Conservation (phyloP, 192 early-diverging fungal species). For the Coemansia sp. region DNA sequence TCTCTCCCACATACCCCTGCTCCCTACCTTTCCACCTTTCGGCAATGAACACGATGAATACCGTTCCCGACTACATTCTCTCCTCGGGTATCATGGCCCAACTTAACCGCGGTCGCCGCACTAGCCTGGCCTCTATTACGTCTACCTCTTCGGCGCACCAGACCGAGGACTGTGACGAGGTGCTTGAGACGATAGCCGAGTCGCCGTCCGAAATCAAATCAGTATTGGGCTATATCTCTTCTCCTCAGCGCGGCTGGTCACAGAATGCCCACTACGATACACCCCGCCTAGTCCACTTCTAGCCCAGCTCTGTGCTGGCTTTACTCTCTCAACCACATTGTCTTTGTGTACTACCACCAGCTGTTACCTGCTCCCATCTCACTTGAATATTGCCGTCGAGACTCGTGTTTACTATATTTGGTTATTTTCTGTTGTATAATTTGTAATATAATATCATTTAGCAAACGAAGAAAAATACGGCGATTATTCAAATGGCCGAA, state of each 20-base stretch:
- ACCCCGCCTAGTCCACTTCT: conserved; percentile 50
- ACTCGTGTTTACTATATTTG: background rate
- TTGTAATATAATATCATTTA: conserved; percentile 13
- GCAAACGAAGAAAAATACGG: background rate
- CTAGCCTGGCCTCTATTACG: conserved; percentile 25
- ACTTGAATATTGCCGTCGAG: background rate
- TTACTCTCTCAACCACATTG: conserved; percentile 1
- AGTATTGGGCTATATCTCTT: conserved; percentile 35
- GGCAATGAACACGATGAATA: conserved; percentile 6
- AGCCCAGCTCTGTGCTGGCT: background rate
- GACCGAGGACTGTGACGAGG: conserved; percentile 10
- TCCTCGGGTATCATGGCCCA: conserved; percentile 46
- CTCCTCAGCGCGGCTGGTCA: conserved; percentile 30
- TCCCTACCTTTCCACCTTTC: background rate
- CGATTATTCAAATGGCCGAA: background rate
- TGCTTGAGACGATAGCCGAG: background rate
- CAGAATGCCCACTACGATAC: conserved; percentile 25
- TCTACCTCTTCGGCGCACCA: conserved; percentile 5
- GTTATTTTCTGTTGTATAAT: conserved; percentile 10
- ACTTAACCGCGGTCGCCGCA: conserved; percentile 19
- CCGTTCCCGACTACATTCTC: conserved; percentile 45
- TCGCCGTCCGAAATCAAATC: conserved; percentile 41
- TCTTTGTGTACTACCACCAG: conserved; percentile 10
- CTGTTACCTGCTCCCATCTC: background rate
- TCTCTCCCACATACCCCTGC: background rate